These are phyloP conservation scores for Magnolia changhungtana DNA, from an alignment of 164 flowering plant genomes.

Conservation along the genomic window DNA sequence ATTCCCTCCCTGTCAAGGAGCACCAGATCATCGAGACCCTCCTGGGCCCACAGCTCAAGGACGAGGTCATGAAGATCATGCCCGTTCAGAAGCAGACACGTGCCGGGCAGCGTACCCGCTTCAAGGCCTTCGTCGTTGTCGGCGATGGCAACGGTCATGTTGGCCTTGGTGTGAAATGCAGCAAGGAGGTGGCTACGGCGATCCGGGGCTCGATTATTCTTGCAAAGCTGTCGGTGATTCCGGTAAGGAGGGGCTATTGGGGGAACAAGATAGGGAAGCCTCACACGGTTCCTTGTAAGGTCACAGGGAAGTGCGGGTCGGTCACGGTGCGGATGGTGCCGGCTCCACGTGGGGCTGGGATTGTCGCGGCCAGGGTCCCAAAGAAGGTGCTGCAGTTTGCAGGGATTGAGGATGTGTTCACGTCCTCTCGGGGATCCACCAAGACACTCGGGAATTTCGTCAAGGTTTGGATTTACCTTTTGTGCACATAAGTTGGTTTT, in stretches of 20 bases:
- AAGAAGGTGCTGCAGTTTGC: constrained; percentile 92
- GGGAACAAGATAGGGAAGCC: constrained; percentile 88
- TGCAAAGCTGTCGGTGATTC: constrained; percentile 70
- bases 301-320: constrained; percentile 83
- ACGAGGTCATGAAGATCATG: constrained; percentile 90
- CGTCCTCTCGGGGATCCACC: constrained; percentile 76
- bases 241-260: constrained; percentile 84
- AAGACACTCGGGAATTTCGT: constrained; percentile 85
- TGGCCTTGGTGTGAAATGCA: constrained; percentile 76
- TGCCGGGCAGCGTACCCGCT: constrained; percentile 77
- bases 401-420: constrained; percentile 82
- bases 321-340: constrained; percentile 84
- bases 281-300: constrained; percentile 82
- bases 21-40: constrained; percentile 63
- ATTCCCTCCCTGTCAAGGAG: constrained; percentile 73
- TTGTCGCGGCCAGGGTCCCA: constrained; percentile 83
- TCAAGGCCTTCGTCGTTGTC: constrained; percentile 85
- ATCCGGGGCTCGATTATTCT: constrained; percentile 69
- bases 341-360: constrained; percentile 81
- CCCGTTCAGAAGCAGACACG: constrained; percentile 87
- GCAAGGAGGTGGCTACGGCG: constrained; percentile 80
- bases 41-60: constrained; percentile 53
- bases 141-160: constrained; percentile 80
- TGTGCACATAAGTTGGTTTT: not conserved
- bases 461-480: constrained; percentile 39